Evolutionary conservation across 192 early-diverging fungal species (phyloP).

Genomic region (Fimicolochytrium jonesii): DNA sequence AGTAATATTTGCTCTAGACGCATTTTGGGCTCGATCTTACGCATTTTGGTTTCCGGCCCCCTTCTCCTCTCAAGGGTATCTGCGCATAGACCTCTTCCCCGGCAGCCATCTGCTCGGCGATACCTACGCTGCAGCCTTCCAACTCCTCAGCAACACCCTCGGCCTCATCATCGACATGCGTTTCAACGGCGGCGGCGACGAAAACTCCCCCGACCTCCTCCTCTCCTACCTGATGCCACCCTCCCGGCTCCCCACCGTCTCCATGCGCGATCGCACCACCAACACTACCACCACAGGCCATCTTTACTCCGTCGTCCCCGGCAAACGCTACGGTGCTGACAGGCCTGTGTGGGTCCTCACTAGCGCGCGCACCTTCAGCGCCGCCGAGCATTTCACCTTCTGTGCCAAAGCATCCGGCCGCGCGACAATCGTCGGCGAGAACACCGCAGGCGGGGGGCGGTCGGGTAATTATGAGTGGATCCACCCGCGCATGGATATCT

Average conservation of each 20-base stretch:
- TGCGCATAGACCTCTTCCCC: too few species aligned
- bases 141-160: neutral
- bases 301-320: neutral
- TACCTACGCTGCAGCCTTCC: neutral
- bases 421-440: neutral
- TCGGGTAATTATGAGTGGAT: neutral
- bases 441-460: neutral
- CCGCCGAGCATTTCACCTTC: neutral
- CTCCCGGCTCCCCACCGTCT: neutral
- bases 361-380: neutral
- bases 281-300: neutral
- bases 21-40: too few species aligned
- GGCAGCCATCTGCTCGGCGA: too few species aligned
- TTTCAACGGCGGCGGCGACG: neutral
- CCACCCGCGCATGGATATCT: neutral
- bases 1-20: too few species aligned
- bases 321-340: neutral
- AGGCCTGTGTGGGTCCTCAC: neutral
- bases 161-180: constrained; percentile 1
- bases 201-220: neutral
- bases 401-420: neutral
- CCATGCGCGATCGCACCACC: neutral
- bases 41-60: too few species aligned
- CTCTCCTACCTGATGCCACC: neutral
- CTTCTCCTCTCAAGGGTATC: too few species aligned